Evolutionary conservation across 108 stramenopile species (phyloP).

Genomic region (Fragilariopsis cylindrus): DNA sequence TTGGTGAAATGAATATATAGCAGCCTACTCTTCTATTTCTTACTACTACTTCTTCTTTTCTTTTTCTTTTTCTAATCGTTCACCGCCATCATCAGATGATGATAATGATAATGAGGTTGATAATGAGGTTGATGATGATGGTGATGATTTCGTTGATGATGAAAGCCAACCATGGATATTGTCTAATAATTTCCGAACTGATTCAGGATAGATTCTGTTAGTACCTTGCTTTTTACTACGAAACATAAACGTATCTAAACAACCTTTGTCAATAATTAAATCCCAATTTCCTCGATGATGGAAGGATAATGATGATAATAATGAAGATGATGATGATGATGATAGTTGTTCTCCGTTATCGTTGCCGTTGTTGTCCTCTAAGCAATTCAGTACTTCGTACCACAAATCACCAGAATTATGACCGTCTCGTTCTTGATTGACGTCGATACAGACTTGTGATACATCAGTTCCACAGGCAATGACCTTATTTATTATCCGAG

Average conservation of each 20-base stretch:
- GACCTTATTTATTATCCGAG: slow-evolving; percentile 12
- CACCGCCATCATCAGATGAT: slow-evolving; percentile 19
- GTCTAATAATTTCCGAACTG: slow-evolving; percentile 53
- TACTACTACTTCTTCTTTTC: neutral
- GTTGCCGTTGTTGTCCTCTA: slow-evolving; percentile 20
- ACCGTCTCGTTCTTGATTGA: slow-evolving; percentile 46
- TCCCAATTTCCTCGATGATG: slow-evolving; percentile 35
- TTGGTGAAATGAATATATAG: slow-evolving; percentile 68
- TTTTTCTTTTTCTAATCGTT: neutral
- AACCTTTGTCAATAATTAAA: slow-evolving; percentile 75
- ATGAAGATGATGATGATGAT: neutral
- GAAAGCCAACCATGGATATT: slow-evolving; percentile 51
- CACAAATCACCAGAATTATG: slow-evolving; percentile 7
- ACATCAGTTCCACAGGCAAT: slow-evolving; percentile 68
- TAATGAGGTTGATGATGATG: neutral
- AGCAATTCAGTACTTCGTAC: slow-evolving; percentile 56
- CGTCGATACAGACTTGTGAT: slow-evolving; percentile 61
- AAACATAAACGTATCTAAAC: slow-evolving; percentile 82
- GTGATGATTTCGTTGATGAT: neutral
- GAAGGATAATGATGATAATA: neutral
- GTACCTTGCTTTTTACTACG: slow-evolving; percentile 61
- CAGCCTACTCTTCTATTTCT: neutral
- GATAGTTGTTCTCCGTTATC: neutral
- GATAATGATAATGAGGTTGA: neutral
- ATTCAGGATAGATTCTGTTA: slow-evolving; percentile 35